A percentile compares a stretch with the other conserved stretches of the same genome.
Evolutionary conservation across 2,329 filamentous ascomycete species (phyloP).

Genomic region (Calonectria hawksworthii): DNA sequence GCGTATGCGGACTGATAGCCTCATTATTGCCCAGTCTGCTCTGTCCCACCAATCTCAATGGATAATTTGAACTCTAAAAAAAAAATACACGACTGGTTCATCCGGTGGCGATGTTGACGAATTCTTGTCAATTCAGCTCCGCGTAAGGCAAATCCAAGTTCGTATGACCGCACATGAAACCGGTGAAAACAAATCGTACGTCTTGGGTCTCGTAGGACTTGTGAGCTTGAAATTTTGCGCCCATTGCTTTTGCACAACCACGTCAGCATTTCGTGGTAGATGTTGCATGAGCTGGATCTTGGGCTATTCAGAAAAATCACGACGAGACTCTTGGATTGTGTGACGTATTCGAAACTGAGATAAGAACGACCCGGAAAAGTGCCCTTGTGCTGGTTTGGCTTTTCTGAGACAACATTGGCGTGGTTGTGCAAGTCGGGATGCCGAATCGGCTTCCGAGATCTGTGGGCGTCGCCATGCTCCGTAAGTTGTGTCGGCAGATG

Average conservation of each 20-base stretch:
- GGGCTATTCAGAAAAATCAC: no score
- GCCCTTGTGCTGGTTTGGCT: neutral
- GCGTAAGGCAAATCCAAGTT: neutral
- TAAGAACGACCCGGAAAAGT: neutral
- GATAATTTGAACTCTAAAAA: neutral
- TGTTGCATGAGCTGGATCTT: neutral
- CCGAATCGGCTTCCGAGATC: slow-evolving; percentile 31
- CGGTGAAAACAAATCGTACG: neutral
- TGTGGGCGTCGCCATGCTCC: neutral
- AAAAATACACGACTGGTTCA: neutral
- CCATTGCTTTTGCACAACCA: neutral
- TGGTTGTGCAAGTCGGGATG: slow-evolving; percentile 5
- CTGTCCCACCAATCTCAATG: neutral
- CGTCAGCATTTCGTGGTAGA: neutral
- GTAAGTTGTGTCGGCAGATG: neutral
- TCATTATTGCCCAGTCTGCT: neutral
- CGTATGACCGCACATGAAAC: neutral
- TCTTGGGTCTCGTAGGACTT: neutral
- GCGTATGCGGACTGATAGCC: neutral
- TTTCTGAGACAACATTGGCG: neutral
- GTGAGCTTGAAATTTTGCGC: neutral
- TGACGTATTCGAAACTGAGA: neutral
- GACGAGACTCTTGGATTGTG: neutral
- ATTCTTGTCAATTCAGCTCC: neutral
- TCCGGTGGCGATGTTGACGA: neutral